phyloP scores from a whole-genome alignment of 2,329 filamentous ascomycete genomes.

The Aureobasidium mangrovei region DNA sequence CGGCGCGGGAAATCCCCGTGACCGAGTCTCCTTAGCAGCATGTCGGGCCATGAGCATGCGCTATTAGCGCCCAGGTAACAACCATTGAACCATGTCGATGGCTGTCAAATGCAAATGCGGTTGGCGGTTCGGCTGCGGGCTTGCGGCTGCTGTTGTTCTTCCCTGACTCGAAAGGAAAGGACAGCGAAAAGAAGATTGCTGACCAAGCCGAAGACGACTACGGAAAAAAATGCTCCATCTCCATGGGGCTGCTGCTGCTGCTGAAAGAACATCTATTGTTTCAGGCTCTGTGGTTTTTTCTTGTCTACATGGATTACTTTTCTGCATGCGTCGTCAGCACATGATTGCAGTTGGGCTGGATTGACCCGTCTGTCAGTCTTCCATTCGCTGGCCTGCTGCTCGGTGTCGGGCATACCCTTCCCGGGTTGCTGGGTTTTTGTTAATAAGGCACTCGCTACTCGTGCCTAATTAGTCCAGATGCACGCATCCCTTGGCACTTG shows the following conservation, averaged over 20 bases:
- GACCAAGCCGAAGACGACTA: too few relatives aligned
- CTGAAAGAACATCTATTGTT: background rate
- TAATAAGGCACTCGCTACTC: background rate
- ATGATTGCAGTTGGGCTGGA: background rate
- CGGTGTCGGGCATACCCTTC: constrained; percentile 1
- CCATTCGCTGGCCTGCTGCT: constrained; percentile 8
- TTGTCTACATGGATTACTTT: background rate
- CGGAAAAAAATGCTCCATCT: background rate
- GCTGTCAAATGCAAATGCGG: constrained; percentile 1
- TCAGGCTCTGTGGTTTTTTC: constrained; percentile 3
- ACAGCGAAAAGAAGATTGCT: background rate
- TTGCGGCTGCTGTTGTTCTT: background rate
- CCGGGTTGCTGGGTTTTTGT: constrained; percentile 8
- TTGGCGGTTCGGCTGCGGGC: background rate
- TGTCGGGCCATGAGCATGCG: constrained; percentile 2
- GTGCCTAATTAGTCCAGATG: background rate
- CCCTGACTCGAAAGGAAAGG: background rate
- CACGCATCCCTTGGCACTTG: background rate
- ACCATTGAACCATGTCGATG: background rate
- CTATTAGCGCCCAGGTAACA: constrained; percentile 1
- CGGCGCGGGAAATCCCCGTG: background rate
- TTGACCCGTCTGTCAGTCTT: background rate
- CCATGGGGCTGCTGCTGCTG: background rate
- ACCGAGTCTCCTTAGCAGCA: background rate
- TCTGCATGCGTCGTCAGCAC: constrained; percentile 11